These are phyloP conservation scores for Bipolaris oryzae DNA, from an alignment of 2,329 filamentous ascomycete genomes.

Conservation along the genomic window DNA sequence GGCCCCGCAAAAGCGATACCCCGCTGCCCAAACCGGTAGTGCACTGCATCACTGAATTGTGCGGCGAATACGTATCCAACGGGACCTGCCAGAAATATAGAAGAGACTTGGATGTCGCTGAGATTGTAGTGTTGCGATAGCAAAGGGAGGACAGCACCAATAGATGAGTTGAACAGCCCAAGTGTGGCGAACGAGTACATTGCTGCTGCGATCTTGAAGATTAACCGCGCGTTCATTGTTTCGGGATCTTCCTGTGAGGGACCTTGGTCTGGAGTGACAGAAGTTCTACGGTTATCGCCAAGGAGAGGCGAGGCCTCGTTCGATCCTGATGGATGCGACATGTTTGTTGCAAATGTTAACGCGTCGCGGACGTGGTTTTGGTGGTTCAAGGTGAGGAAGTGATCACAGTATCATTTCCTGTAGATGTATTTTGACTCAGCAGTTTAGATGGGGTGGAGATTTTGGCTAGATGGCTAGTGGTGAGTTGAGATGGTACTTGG, in stretches of 20 bases:
- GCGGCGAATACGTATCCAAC: conserved; percentile 55
- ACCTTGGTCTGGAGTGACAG: neutral
- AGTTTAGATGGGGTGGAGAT: neutral
- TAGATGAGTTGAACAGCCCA: conserved; percentile 48
- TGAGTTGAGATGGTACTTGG: neutral
- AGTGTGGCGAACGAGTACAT: conserved; percentile 65
- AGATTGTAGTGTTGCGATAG: conserved; percentile 51
- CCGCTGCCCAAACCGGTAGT: conserved; percentile 51
- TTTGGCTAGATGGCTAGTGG: neutral
- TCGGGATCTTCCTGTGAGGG: no score
- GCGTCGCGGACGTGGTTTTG: neutral
- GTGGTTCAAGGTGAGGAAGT: no score
- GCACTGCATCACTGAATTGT: conserved; percentile 48
- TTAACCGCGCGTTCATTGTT: conserved; percentile 2
- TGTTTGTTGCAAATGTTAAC: conserved; percentile 6
- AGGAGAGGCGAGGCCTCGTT: conserved; percentile 16
- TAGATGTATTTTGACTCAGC: neutral
- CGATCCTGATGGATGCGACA: conserved; percentile 1
- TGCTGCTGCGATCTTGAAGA: conserved; percentile 55
- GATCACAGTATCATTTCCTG: neutral
- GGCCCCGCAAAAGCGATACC: conserved; percentile 52
- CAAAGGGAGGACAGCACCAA: conserved; percentile 47
- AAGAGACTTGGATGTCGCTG: conserved; percentile 52
- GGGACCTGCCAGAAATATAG: conserved; percentile 53
- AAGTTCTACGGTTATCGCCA: neutral